Percentiles rank a stretch among this genome's conserved stretches.
These are phyloP conservation scores for Lomentospora prolificans DNA, from an alignment of 2,329 filamentous ascomycete species.

Conservation along the genomic window DNA sequence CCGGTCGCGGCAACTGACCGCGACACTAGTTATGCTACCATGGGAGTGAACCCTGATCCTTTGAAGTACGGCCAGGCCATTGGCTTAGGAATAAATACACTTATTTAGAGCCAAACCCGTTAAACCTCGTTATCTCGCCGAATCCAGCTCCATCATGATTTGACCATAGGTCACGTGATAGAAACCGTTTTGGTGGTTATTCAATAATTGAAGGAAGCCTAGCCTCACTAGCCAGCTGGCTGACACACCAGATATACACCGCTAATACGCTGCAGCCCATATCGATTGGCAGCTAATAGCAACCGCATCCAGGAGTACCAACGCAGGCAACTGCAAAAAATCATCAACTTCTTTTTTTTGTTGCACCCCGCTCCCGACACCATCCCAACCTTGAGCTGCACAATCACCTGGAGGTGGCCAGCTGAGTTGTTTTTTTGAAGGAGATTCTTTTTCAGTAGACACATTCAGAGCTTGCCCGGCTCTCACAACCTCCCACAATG, in stretches of 20 bases:
- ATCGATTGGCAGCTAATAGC: background rate
- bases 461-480: constrained; percentile 4
- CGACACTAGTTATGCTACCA: no score
- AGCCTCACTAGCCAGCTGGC: background rate
- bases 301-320: background rate
- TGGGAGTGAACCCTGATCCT: no score
- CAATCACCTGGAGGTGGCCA: background rate
- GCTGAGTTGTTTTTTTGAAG: background rate
- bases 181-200: background rate
- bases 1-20: no score
- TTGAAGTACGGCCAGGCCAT: no score
- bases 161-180: no score
- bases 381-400: background rate
- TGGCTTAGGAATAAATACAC: no score
- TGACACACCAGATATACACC: background rate
- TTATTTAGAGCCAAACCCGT: no score
- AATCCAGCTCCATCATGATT: no score
- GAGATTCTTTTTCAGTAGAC: background rate
- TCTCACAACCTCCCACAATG: constrained; percentile 7
- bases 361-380: background rate
- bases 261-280: background rate
- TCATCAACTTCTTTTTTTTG: background rate
- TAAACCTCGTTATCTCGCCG: no score
- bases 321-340: constrained; percentile 2
- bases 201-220: no score